Evolutionary conservation across 2,329 filamentous ascomycete genomes (phyloP).

Genomic region (Hypoxylon sp.): DNA sequence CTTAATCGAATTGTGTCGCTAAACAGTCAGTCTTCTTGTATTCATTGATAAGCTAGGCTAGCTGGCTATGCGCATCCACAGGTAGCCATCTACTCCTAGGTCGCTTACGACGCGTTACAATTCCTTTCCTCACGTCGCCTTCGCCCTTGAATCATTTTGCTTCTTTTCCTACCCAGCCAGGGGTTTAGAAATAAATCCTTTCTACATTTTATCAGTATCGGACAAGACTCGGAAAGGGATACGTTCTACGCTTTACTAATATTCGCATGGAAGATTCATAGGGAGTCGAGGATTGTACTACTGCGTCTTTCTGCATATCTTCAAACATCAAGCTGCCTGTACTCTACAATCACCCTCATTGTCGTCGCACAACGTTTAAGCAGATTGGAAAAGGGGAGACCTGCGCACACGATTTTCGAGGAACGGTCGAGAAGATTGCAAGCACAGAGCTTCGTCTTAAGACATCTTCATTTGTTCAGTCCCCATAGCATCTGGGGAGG

Average conservation of each 20-base stretch:
- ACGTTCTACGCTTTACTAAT: constrained; percentile 40
- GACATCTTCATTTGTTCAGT: constrained; percentile 52
- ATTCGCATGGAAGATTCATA: constrained; percentile 32
- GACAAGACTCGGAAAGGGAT: constrained; percentile 18
- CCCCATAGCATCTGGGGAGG: constrained; percentile 31
- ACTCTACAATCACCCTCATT: constrained; percentile 42
- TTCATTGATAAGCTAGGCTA: constrained; percentile 7
- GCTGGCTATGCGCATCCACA: constrained; percentile 31
- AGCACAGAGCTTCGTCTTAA: constrained; percentile 75
- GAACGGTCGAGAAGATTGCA: constrained; percentile 55
- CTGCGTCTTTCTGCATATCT: constrained; percentile 35
- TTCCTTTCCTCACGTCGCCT: constrained; percentile 18
- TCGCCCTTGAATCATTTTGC: constrained; percentile 5
- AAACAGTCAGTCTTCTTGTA: constrained; percentile 9
- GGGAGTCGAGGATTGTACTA: constrained; percentile 37
- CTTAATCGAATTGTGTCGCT: background rate
- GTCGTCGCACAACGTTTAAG: constrained; percentile 29
- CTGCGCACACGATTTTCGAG: constrained; percentile 34
- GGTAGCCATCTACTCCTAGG: constrained; percentile 21
- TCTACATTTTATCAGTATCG: constrained; percentile 19
- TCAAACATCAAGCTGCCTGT: constrained; percentile 43
- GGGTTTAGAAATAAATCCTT: constrained; percentile 5
- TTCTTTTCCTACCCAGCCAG: background rate
- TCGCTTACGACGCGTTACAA: constrained; percentile 39
- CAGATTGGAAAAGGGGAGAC: constrained; percentile 21